Conservation (phyloP, 805 yeast species). For the Spathaspora arborariae region DNA sequence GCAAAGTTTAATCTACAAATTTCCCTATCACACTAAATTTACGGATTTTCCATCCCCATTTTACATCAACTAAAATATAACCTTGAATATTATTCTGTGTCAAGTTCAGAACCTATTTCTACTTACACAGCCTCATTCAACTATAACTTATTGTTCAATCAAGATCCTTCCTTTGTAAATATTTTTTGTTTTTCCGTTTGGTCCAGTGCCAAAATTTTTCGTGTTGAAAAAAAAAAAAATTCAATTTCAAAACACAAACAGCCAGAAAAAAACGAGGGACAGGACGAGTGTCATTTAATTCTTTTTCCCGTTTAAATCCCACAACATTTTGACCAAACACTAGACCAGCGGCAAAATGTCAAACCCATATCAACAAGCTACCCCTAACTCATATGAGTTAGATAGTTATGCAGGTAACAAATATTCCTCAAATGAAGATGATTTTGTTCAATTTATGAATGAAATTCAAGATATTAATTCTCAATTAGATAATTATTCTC, state of each 20-base stretch:
- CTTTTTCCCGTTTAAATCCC: neutral
- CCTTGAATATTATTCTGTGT: neutral
- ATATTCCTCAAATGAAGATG: constrained; percentile 29
- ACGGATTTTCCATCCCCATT: too few species aligned
- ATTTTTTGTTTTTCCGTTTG: neutral
- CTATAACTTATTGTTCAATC: neutral
- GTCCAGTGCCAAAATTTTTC: neutral
- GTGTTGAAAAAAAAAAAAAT: neutral
- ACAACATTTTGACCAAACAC: too few species aligned
- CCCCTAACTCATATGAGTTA: constrained; percentile 15
- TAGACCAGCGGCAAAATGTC: constrained; percentile 5
- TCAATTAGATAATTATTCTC: constrained; percentile 38
- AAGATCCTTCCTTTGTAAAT: neutral
- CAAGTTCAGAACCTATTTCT: neutral
- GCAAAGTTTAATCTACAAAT: too few species aligned
- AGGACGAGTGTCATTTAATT: neutral
- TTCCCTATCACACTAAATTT: too few species aligned
- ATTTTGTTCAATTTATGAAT: constrained; percentile 42
- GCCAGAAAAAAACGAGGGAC: neutral
- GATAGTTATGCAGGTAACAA: constrained; percentile 23
- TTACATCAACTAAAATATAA: too few species aligned
- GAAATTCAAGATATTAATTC: constrained; percentile 43
- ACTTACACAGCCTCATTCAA: neutral
- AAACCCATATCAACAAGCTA: constrained; percentile 6
- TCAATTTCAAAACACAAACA: neutral